These are phyloP conservation scores for Cetradonia linearis DNA, from an alignment of 495 filamentous ascomycete genomes.

Conservation along the genomic window DNA sequence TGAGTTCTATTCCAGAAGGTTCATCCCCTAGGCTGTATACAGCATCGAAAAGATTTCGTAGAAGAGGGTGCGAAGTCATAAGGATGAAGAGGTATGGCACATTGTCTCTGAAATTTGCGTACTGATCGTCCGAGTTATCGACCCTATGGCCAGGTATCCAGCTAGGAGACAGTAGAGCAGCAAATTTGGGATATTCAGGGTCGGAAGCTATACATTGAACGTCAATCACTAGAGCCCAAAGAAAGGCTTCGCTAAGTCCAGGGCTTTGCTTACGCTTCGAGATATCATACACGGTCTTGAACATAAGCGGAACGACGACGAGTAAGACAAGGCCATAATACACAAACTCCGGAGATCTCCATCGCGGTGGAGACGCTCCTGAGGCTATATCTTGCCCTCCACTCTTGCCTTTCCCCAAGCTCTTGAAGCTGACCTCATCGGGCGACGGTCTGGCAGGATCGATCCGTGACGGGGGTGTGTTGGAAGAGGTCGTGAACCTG, in stretches of 20 bases:
- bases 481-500: slow-evolving; percentile 67
- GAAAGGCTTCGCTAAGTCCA: slow-evolving; percentile 18
- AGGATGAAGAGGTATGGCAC: slow-evolving; percentile 67
- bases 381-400: slow-evolving; percentile 35
- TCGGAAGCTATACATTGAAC: slow-evolving; percentile 51
- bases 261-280: slow-evolving; percentile 59
- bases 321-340: slow-evolving; percentile 67
- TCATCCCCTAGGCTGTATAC: slow-evolving; percentile 20
- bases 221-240: background rate
- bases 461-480: slow-evolving; percentile 36
- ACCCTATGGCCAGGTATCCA: slow-evolving; percentile 96
- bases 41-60: slow-evolving; percentile 59
- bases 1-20: background rate
- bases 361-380: slow-evolving; percentile 49
- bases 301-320: slow-evolving; percentile 72
- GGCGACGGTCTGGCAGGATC: slow-evolving; percentile 19
- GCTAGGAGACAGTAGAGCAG: slow-evolving; percentile 59
- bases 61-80: slow-evolving; percentile 63
- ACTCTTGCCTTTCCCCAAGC: slow-evolving; percentile 32
- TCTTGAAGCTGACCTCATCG: slow-evolving; percentile 22
- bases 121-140: slow-evolving; percentile 86
- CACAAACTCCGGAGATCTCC: slow-evolving; percentile 80
- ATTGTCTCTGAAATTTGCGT: slow-evolving; percentile 76
- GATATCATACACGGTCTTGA: slow-evolving; percentile 73
- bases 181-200: slow-evolving; percentile 68